Evolutionary conservation across 306 rosid species (phyloP), one percentile per base, ranked within the genome.

Genomic region (Senna siamea): DNA sequence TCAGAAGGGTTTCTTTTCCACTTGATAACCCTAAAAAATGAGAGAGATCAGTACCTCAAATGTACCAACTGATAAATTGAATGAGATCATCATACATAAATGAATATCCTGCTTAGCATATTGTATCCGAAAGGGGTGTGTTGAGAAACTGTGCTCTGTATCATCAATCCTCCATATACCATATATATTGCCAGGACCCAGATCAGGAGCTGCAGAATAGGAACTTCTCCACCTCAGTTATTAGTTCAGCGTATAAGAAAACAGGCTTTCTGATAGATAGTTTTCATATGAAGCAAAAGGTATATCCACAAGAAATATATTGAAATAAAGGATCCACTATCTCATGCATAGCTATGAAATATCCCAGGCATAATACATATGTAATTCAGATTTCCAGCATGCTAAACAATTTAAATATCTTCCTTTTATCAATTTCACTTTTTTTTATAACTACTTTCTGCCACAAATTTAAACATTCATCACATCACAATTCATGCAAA

Each of bases 131-230:
- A 94, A 94, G 57, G 96, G 93, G 81, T 78, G 96, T 22, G 97
- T 89, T 35, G 96, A 89, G 88, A 94, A 91, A 85, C 98, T 93
- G 76, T 89, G 84, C 82, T 93, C 97, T 32, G 83, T 83, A 73
- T 93, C 94, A 72, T 93, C 91, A 76, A 93, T 88, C 88, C 85
- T 85, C 98, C 98, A 93, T 72, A 68, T 88, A 55, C 98, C 97
- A 78, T 77, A 85, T 69, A 68, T 78, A 82, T 80, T 82, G 53
- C 81, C 84, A 58, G 83, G 78, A 22, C 84, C 87, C 41, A 82
- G 68, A 47, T 89, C 96, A 56, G 93, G 89, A 79, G 87, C 98
- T 93, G 89, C 85, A 82, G 54, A 69, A 74, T 77, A 79, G 58
- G 75, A 72, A 54, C 40, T 41, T 34, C 12, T 37, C 26, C 8